Percentiles rank a stretch among this genome's conserved stretches.
These are phyloP conservation scores for Microsporum audouinii DNA, from an alignment of 2,329 filamentous ascomycete species.

Conservation along the genomic window DNA sequence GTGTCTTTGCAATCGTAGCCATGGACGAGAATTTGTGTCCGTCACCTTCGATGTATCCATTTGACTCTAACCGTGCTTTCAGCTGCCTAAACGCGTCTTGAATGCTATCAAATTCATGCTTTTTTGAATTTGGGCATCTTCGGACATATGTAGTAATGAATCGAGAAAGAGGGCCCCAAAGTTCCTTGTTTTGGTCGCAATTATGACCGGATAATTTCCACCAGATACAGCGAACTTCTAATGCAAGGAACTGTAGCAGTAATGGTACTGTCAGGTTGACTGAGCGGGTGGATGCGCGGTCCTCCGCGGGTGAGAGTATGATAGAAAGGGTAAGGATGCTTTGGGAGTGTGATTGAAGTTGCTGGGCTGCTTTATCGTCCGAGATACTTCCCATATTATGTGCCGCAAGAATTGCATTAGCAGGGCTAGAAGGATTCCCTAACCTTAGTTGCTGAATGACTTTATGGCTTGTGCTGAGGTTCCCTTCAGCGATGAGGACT, in stretches of 20 bases:
- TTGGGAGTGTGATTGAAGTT: conserved; percentile 36
- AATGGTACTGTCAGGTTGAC: conserved; percentile 24
- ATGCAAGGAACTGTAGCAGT: conserved; percentile 31
- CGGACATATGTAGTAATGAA: conserved; percentile 30
- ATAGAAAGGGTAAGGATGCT: conserved; percentile 27
- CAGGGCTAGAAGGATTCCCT: conserved; percentile 29
- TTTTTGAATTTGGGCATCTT: conserved; percentile 25
- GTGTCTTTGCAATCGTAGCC: conserved; percentile 25
- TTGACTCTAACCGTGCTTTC: conserved; percentile 21
- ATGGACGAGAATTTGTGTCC: conserved; percentile 19
- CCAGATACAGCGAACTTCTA: conserved; percentile 32
- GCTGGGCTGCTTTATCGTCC: conserved; percentile 32
- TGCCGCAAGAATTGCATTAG: conserved; percentile 29
- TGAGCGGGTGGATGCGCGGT: conserved; percentile 9
- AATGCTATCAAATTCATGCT: conserved; percentile 27
- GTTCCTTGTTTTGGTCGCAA: conserved; percentile 32
- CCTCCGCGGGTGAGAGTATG: conserved; percentile 12
- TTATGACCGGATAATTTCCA: conserved; percentile 34
- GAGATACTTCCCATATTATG: conserved; percentile 26
- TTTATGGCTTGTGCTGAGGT: conserved; percentile 24
- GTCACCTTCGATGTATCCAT: conserved; percentile 17
- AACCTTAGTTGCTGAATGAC: conserved; percentile 23
- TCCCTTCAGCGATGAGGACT: conserved; percentile 26
- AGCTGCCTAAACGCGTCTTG: conserved; percentile 29
- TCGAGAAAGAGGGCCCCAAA: conserved; percentile 34